These are phyloP conservation scores for Knufia petricola DNA, from an alignment of 2,329 filamentous ascomycete genomes.

Conservation along the genomic window DNA sequence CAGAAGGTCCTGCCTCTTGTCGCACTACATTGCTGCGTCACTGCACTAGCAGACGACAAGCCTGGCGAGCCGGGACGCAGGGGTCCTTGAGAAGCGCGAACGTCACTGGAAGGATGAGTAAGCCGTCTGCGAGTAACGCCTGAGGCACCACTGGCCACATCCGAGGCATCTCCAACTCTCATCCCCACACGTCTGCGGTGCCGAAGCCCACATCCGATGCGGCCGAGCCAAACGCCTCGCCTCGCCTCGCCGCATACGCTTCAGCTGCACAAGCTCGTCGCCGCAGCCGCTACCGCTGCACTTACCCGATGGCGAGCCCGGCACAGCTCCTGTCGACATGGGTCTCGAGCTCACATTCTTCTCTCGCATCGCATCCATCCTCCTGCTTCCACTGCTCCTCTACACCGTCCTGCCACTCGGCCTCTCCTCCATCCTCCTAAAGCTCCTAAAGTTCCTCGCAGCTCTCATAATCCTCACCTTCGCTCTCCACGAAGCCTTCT, in stretches of 20 bases:
- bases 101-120: neutral
- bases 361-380: neutral
- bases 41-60: too few relatives aligned
- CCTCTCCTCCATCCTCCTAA: neutral
- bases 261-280: neutral
- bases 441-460: conserved; percentile 2
- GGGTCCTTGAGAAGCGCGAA: too few relatives aligned
- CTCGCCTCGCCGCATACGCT: too few relatives aligned
- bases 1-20: too few relatives aligned
- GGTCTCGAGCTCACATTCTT: neutral
- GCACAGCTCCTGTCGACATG: neutral
- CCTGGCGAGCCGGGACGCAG: too few relatives aligned
- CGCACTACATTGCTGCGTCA: too few relatives aligned
- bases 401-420: neutral
- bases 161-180: neutral
- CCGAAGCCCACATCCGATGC: conserved; percentile 10
- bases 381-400: neutral
- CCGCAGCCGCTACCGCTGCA: too few relatives aligned
- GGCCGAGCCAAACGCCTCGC: too few relatives aligned
- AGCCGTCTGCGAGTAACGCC: too few relatives aligned
- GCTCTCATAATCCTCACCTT: neutral
- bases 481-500: neutral
- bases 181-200: neutral
- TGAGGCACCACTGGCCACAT: conserved; percentile 1
- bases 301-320: conserved; percentile 3